Evolutionary conservation across 2,329 filamentous ascomycete genomes (phyloP).

Genomic region (Cryphonectria parasitica): DNA sequence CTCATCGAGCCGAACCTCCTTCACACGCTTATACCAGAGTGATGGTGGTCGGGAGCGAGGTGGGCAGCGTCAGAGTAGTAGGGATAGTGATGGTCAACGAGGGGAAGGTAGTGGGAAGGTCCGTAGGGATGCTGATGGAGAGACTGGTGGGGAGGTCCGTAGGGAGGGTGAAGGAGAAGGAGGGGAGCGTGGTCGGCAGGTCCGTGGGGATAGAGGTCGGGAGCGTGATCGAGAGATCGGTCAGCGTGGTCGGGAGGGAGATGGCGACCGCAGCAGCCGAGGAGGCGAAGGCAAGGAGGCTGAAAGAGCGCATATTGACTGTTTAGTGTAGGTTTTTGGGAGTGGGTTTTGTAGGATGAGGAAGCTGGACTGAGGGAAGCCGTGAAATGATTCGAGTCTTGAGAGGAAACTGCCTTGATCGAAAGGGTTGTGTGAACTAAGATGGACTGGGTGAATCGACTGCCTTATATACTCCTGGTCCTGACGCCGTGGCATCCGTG

Average conservation of each 20-base stretch:
- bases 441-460: background rate
- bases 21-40: background rate
- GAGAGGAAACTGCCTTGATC: background rate
- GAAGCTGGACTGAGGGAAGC: background rate
- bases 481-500: background rate
- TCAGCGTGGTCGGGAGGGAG: background rate
- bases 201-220: constrained; percentile 3
- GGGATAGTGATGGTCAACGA: background rate
- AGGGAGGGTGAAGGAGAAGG: background rate
- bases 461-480: background rate
- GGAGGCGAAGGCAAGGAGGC: constrained; percentile 8
- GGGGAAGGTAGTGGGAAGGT: background rate
- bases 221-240: background rate
- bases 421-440: background rate
- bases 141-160: background rate
- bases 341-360: background rate
- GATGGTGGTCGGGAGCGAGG: constrained; percentile 1
- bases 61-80: constrained; percentile 7
- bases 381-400: background rate
- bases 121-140: background rate
- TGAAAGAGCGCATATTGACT: background rate
- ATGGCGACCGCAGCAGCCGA: constrained; percentile 10
- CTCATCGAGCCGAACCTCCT: background rate
- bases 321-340: background rate
- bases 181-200: background rate